A percentile compares a stretch with the other conserved stretches of the same genome.
Conservation (phyloP, 352 stramenopile genomes). For the Thalassiosira hispida region DNA sequence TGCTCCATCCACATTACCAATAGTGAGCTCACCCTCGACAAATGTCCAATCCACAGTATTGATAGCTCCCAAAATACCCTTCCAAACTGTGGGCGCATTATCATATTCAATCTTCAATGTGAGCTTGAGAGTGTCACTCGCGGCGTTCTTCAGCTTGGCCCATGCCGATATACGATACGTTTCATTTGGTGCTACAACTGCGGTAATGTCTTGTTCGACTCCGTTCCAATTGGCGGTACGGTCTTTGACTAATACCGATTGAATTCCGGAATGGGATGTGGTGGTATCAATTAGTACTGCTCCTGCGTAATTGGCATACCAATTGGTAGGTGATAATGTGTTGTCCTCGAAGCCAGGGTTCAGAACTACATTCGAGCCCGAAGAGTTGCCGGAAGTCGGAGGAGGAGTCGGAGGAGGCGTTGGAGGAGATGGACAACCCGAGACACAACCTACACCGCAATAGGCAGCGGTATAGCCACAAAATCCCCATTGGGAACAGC, state of each 20-base stretch:
- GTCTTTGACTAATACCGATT: neutral
- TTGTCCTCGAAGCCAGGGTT: constrained; percentile 29
- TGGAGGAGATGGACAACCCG: too few relatives aligned
- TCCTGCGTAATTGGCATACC: constrained; percentile 40
- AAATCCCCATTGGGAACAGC: too few relatives aligned
- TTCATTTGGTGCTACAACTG: neutral
- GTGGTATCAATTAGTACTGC: constrained; percentile 3
- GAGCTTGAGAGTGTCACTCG: constrained; percentile 2
- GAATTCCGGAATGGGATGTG: neutral
- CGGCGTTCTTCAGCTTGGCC: constrained; percentile 8
- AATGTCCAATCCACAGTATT: too few relatives aligned
- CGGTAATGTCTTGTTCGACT: constrained; percentile 2
- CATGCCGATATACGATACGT: neutral
- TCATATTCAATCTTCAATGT: neutral
- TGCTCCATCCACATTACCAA: too few relatives aligned
- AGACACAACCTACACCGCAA: too few relatives aligned
- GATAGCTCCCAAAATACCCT: too few relatives aligned
- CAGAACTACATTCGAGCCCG: constrained; percentile 19
- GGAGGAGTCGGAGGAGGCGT: too few relatives aligned
- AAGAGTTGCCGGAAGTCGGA: too few relatives aligned
- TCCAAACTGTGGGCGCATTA: too few relatives aligned
- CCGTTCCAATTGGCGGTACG: constrained; percentile 1
- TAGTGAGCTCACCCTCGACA: too few relatives aligned
- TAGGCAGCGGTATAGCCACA: too few relatives aligned
- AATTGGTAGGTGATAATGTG: constrained; percentile 3